phyloP scores from a whole-genome alignment of 2,329 filamentous ascomycete genomes.

The Celoporthe dispersa region DNA sequence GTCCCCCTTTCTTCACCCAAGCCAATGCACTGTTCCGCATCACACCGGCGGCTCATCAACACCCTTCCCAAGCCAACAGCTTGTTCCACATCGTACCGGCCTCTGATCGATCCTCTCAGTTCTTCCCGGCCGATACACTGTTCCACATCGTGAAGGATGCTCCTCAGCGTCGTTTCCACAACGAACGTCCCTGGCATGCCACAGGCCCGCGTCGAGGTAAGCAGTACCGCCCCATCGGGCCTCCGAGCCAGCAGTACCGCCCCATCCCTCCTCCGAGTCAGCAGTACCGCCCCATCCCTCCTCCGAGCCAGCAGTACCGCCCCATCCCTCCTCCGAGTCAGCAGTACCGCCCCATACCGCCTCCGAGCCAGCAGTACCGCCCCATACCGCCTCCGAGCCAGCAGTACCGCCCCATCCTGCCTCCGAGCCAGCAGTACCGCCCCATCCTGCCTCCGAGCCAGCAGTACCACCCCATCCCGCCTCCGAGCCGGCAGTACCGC shows the following conservation, averaged over 20 bases:
- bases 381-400: neutral
- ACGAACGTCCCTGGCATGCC: neutral
- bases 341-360: neutral
- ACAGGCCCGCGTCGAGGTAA: neutral
- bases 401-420: neutral
- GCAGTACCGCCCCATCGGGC: neutral
- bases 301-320: neutral
- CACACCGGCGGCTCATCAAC: neutral
- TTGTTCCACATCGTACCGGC: neutral
- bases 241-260: too few relatives aligned
- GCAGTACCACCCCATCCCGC: neutral
- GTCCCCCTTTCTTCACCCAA: neutral
- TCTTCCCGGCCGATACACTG: neutral
- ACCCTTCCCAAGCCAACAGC: neutral
- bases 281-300: neutral
- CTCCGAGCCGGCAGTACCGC: neutral
- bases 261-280: neutral
- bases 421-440: too few relatives aligned
- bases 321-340: neutral
- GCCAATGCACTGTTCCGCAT: neutral
- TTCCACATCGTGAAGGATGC: neutral
- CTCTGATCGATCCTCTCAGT: neutral
- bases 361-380: neutral
- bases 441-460: neutral
- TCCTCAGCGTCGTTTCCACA: neutral